Percentiles rank a stretch among this genome's conserved stretches.
Conservation (phyloP, 768 basidiomycete species). For the Auriscalpium vulgare region DNA sequence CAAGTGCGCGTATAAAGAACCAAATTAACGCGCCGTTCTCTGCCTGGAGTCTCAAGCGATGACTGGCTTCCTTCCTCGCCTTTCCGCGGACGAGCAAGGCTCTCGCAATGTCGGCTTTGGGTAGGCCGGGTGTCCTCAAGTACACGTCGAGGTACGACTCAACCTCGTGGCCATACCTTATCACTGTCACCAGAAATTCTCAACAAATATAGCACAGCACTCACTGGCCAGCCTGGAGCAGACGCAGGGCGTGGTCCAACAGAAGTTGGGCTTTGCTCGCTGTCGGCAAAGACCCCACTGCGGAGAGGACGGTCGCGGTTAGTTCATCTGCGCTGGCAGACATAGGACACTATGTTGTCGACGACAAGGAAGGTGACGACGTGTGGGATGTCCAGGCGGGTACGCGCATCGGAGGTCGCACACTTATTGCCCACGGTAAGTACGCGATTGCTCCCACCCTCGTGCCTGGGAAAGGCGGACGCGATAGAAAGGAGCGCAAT, state of each 20-base stretch:
- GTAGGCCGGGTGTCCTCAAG: constrained; percentile 49
- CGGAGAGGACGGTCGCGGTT: constrained; percentile 26
- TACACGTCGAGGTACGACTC: constrained; percentile 63
- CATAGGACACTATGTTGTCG: background rate
- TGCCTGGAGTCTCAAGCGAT: constrained; percentile 47
- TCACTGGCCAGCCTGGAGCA: constrained; percentile 29
- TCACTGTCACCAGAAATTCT: background rate
- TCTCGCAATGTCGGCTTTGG: constrained; percentile 39
- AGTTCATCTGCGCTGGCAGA: constrained; percentile 22
- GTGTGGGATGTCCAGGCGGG: too few species aligned
- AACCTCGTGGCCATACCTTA: constrained; percentile 55
- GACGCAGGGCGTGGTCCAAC: constrained; percentile 25
- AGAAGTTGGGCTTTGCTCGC: constrained; percentile 26
- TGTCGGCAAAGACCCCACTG: constrained; percentile 22
- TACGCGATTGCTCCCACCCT: too few species aligned
- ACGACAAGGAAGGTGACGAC: too few species aligned
- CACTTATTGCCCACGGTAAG: too few species aligned
- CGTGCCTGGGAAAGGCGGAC: too few species aligned
- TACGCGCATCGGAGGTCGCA: too few species aligned
- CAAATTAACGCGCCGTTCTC: constrained; percentile 41
- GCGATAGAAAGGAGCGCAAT: too few species aligned
- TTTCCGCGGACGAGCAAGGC: constrained; percentile 53
- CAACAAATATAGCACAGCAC: constrained; percentile 3
- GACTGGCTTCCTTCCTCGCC: constrained; percentile 48
- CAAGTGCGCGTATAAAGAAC: background rate